phyloP scores from a whole-genome alignment of 495 filamentous ascomycete species.

The Endocarpon pusillum region DNA sequence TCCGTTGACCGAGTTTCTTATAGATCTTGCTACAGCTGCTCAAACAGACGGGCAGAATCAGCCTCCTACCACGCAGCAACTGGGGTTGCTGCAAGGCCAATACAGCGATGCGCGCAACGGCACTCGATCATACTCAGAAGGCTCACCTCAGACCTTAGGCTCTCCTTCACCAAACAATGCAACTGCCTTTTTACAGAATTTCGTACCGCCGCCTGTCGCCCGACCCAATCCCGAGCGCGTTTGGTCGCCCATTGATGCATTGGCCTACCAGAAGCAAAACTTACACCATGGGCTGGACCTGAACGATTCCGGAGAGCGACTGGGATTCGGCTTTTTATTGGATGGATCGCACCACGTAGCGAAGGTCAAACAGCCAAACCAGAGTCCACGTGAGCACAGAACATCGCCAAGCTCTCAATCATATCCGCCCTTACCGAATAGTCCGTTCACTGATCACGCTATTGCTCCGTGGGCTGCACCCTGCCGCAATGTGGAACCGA shows the following conservation, averaged over 20 bases:
- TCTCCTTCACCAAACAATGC: not conserved
- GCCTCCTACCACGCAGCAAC: too few relatives aligned
- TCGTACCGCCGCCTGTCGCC: not conserved
- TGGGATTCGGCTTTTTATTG: conserved; percentile 53
- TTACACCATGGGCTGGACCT: conserved; percentile 39
- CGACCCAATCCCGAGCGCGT: not conserved
- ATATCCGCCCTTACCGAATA: conserved; percentile 14
- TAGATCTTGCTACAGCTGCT: too few relatives aligned
- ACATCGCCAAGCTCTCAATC: conserved; percentile 9
- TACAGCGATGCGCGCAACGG: too few relatives aligned
- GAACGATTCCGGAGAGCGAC: conserved; percentile 33
- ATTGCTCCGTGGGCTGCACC: conserved; percentile 27
- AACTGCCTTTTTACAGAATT: not conserved
- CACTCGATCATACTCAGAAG: conserved; percentile 1
- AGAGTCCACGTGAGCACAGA: conserved; percentile 10
- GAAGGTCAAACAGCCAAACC: conserved; percentile 16
- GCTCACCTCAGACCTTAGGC: not conserved
- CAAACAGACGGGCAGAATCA: too few relatives aligned
- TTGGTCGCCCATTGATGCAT: conserved; percentile 9
- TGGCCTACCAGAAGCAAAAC: conserved; percentile 37
- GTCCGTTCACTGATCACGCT: conserved; percentile 11
- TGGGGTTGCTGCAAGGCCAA: too few relatives aligned
- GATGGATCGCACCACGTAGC: conserved; percentile 32
- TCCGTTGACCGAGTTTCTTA: too few relatives aligned
- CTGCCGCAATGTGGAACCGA: conserved; percentile 41